A percentile compares a stretch with the other conserved stretches of the same genome.
These are phyloP conservation scores for Claviceps sp. DNA, from an alignment of 2,329 filamentous ascomycete species.

Conservation along the genomic window DNA sequence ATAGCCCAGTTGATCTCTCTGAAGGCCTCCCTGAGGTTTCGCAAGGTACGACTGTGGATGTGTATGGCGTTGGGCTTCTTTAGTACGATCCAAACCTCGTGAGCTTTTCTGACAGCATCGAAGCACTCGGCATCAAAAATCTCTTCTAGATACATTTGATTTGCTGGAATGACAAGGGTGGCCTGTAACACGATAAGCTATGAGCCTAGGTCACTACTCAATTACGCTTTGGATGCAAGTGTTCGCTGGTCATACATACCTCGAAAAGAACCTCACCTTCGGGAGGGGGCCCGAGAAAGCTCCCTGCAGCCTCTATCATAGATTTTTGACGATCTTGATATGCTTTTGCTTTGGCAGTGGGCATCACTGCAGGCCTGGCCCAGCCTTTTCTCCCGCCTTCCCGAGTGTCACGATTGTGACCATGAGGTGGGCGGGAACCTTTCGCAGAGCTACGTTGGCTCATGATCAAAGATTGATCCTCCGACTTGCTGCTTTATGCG, in stretches of 20 bases:
- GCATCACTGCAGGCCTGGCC: slow-evolving; percentile 3
- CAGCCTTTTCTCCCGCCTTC: neutral
- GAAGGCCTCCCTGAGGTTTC: slow-evolving; percentile 15
- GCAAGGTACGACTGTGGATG: slow-evolving; percentile 13
- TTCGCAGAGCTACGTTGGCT: neutral
- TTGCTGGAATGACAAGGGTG: slow-evolving; percentile 16
- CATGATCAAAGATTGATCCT: neutral
- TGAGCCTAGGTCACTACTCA: neutral
- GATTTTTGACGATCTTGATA: slow-evolving; percentile 9
- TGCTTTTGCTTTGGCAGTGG: slow-evolving; percentile 12
- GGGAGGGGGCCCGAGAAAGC: slow-evolving; percentile 14
- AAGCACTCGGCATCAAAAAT: slow-evolving; percentile 13
- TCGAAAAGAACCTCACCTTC: slow-evolving; percentile 11
- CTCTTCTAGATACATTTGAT: slow-evolving; percentile 13
- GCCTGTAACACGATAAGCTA: slow-evolving; percentile 10
- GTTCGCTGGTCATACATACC: slow-evolving; percentile 13
- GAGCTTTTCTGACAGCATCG: slow-evolving; percentile 15
- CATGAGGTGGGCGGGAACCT: neutral
- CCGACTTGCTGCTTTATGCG: too few relatives aligned
- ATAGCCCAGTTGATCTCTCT: slow-evolving; percentile 18
- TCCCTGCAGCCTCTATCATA: slow-evolving; percentile 8
- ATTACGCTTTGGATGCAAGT: too few relatives aligned
- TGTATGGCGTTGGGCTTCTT: slow-evolving; percentile 14
- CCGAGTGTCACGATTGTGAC: neutral
- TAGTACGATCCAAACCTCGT: slow-evolving; percentile 20